phyloP scores from a whole-genome alignment of 345 rosid species.

The Microcos paniculata region DNA sequence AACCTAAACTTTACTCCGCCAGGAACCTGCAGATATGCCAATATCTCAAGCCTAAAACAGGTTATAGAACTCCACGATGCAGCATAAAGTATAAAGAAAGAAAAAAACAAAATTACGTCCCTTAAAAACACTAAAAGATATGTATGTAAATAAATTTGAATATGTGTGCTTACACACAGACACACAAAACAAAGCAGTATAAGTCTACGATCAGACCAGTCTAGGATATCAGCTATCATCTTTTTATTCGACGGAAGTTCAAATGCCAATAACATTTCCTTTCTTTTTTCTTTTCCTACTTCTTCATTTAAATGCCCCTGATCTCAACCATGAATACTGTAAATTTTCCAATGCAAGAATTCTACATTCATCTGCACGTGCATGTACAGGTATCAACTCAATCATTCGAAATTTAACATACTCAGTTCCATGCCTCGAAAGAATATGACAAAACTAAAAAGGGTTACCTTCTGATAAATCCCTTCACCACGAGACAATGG shows the following conservation, averaged over 20 bases:
- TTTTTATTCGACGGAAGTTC: background rate
- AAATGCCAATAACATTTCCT: background rate
- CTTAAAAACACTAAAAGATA: background rate
- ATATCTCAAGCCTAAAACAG: background rate
- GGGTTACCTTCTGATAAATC: slow-evolving; percentile 83
- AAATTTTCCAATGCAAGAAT: background rate
- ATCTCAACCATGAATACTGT: background rate
- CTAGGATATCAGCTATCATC: background rate
- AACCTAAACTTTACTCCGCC: background rate
- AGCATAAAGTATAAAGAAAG: background rate
- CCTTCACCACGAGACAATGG: slow-evolving; percentile 96
- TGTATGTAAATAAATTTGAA: background rate
- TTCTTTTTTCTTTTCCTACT: background rate
- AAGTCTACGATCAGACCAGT: background rate
- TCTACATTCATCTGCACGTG: background rate
- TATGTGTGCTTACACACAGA: background rate
- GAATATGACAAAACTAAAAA: background rate
- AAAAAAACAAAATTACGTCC: background rate
- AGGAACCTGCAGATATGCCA: background rate
- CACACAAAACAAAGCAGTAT: background rate
- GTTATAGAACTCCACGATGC: background rate
- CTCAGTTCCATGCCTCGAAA: background rate
- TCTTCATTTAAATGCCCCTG: background rate
- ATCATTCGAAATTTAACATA: background rate
- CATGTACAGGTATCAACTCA: background rate